Percentiles rank a stretch among this genome's conserved stretches.
Evolutionary conservation across 169 alveolate species (phyloP).

Genomic region (Ichthyophthirius multifiliis): DNA sequence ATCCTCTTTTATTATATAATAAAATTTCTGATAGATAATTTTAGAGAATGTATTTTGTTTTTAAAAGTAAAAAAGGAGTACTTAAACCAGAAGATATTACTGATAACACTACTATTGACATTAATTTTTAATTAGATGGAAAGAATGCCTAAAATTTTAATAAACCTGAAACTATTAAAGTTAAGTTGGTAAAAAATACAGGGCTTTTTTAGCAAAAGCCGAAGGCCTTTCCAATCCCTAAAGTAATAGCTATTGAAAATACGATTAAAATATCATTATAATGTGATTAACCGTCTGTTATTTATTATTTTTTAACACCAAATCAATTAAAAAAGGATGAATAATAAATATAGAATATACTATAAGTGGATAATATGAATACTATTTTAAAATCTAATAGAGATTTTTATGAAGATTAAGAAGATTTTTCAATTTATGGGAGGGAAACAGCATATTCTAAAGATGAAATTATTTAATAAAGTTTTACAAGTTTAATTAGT

Average conservation of each 20-base stretch:
- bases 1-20: neutral
- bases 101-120: neutral
- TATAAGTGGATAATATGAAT: neutral
- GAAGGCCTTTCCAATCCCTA: neutral
- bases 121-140: neutral
- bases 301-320: neutral
- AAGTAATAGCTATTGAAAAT: neutral
- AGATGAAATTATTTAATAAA: neutral
- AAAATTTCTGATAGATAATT: neutral
- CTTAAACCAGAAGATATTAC: neutral
- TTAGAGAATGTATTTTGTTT: neutral
- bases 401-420: neutral
- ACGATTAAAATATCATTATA: neutral
- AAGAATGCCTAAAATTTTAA: neutral
- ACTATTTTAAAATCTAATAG: neutral
- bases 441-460: neutral
- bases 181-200: too few relatives aligned
- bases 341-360: neutral
- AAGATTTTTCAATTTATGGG: neutral
- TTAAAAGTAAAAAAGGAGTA: neutral
- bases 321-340: neutral
- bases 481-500: neutral
- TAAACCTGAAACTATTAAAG: neutral
- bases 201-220: neutral
- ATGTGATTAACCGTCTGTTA: neutral